Base-by-base conservation (phyloP, 192 early-diverging fungal species). In the Gryganskiella cystojenkinii region DNA sequence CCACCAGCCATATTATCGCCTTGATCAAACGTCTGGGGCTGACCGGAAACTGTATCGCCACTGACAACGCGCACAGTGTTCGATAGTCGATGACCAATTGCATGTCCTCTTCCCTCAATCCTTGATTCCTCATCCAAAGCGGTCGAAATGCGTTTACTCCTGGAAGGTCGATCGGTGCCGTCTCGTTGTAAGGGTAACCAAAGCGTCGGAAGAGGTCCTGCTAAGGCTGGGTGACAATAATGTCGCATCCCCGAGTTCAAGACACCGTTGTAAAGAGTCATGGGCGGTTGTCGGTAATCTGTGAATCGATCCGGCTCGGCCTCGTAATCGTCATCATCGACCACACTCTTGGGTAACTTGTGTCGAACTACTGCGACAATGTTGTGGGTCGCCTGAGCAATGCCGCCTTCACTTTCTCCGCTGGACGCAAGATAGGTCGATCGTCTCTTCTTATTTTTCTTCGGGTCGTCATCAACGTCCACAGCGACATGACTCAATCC, bases 281-380 rank as follows among this genome's bases (percentile, higher is more conserved):
- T 90, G 2, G 92, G 90, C 2, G 92, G 92, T 66, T 94, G 87
- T 30, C 52, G 80, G 64, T 88, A 94, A 61, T 94, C 90, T 8
- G 92, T 94, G 46, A 82, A 90, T 35, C 84, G 70, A 58, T 89
- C 87, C 2, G 91, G 83, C 19, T 82, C 84, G 2, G 90, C 89
- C 24, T 83, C 79, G 44, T 86, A 89, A 47, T 91, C 85, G 19
- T 92, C 83, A 27, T 92, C 88, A 58, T 92, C 90, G 8, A 87
- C 70, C 0, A 85, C 71, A 20, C 54, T 67, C 47, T 71, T 79
- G 33, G 52, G 67, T 22, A 53, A 11, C 14, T 35, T 17, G 19
- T 59, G 63, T 42, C 42, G 52, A 24, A 28, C 27, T 0, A 40
- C 60, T 27, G 25, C 60, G 25, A 54, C 37, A 4, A 60, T 67